A percentile compares a stretch with the other conserved stretches of the same genome.
Evolutionary conservation across 2,329 filamentous ascomycete genomes (phyloP).

Genomic region (Verruconis gallopava): DNA sequence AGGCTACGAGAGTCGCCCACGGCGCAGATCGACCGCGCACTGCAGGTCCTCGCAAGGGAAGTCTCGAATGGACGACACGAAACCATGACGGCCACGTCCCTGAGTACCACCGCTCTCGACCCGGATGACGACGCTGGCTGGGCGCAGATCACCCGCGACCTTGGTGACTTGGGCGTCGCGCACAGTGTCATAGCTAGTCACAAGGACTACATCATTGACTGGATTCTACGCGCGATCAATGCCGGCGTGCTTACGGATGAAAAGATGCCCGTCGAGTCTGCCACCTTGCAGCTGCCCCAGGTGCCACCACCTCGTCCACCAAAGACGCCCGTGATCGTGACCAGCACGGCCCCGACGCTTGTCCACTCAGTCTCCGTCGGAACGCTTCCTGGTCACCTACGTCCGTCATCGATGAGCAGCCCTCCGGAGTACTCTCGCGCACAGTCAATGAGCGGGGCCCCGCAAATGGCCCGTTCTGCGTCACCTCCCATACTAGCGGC

Average conservation of each 20-base stretch:
- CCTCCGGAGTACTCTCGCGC: not conserved
- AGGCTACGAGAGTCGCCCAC: constrained; percentile 19
- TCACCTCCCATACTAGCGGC: too few species aligned
- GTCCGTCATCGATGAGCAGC: not conserved
- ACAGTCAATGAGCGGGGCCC: not conserved
- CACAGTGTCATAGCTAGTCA: constrained; percentile 12
- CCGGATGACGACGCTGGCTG: constrained; percentile 18
- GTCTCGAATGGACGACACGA: constrained; percentile 20
- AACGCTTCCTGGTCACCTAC: not conserved
- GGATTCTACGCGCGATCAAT: constrained; percentile 21
- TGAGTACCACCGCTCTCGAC: constrained; percentile 9
- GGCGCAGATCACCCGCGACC: constrained; percentile 20
- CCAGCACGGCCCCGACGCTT: not conserved
- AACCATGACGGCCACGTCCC: not conserved
- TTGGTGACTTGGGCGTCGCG: constrained; percentile 21
- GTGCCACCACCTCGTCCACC: constrained; percentile 7
- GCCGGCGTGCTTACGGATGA: constrained; percentile 17
- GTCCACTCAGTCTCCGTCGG: not conserved
- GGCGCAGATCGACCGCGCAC: constrained; percentile 19
- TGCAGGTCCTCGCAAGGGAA: constrained; percentile 19
- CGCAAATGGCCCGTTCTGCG: too few species aligned
- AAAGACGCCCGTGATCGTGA: not conserved
- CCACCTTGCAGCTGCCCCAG: constrained; percentile 6
- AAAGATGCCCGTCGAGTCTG: constrained; percentile 10
- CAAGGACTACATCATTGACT: constrained; percentile 19